Evolutionary conservation across 768 basidiomycete species (phyloP).

Genomic region (Tylopilus sp.): DNA sequence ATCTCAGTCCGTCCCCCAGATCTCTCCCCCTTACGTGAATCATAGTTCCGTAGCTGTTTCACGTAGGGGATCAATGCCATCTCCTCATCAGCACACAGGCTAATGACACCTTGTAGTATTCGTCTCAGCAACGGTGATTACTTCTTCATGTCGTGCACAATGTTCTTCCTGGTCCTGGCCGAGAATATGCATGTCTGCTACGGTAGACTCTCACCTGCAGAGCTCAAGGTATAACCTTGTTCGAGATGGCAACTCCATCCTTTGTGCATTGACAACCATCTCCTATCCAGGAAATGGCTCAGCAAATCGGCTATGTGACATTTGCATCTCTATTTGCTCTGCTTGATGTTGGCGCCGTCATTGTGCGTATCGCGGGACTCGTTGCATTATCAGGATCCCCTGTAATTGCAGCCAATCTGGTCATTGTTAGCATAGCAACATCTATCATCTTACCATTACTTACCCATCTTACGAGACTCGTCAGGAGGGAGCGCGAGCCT

Average conservation of each 20-base stretch:
- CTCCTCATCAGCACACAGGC: not conserved
- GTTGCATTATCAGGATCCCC: slow-evolving; percentile 10
- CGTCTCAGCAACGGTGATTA: slow-evolving; percentile 4
- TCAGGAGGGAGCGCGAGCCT: not conserved
- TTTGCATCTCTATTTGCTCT: slow-evolving; percentile 15
- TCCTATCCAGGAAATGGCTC: slow-evolving; percentile 5
- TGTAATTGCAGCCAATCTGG: slow-evolving; percentile 9
- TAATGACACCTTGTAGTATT: slow-evolving; percentile 15
- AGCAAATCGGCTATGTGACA: slow-evolving; percentile 10
- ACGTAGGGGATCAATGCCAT: slow-evolving; percentile 4
- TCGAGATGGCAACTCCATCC: not conserved
- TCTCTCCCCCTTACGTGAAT: not conserved
- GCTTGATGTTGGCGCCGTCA: slow-evolving; percentile 20
- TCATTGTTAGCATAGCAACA: slow-evolving; percentile 8
- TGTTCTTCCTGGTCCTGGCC: slow-evolving; percentile 17
- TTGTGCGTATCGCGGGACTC: slow-evolving; percentile 18
- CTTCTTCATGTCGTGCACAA: slow-evolving; percentile 12
- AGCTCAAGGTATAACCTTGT: slow-evolving; percentile 21
- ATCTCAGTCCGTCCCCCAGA: too few relatives aligned
- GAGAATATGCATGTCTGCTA: slow-evolving; percentile 20
- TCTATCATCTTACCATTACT: slow-evolving; percentile 4
- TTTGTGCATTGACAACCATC: not conserved
- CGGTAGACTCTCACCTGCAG: slow-evolving; percentile 19
- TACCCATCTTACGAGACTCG: not conserved
- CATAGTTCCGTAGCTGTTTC: slow-evolving; percentile 15